Evolutionary conservation across 805 yeast genomes (phyloP).

Genomic region (Ogataea paradorogensis): DNA sequence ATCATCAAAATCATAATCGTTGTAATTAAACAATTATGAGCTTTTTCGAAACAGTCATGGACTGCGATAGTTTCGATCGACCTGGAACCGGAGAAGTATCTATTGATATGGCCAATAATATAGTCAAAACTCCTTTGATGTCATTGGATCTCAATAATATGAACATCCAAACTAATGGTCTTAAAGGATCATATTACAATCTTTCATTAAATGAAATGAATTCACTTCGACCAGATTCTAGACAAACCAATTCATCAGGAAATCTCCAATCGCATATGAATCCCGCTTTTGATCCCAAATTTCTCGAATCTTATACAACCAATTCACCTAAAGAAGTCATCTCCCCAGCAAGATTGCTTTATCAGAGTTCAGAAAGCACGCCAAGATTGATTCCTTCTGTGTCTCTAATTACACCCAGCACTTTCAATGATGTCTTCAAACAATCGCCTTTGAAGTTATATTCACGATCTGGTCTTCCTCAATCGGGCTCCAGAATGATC

Average conservation of each 20-base stretch:
- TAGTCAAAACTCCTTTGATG: slow-evolving; percentile 18
- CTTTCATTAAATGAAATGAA: slow-evolving; percentile 15
- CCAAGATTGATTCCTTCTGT: slow-evolving; percentile 8
- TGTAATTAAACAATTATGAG: slow-evolving; percentile 9
- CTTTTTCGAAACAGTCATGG: slow-evolving; percentile 19
- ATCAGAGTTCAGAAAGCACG: slow-evolving; percentile 12
- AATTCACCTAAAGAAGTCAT: slow-evolving; percentile 17
- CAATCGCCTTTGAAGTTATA: slow-evolving; percentile 17
- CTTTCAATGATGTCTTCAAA: slow-evolving; percentile 13
- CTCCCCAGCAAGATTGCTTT: slow-evolving; percentile 18
- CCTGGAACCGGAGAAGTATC: slow-evolving; percentile 20
- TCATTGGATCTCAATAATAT: slow-evolving; percentile 19
- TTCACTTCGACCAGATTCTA: slow-evolving; percentile 11
- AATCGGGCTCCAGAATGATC: slow-evolving; percentile 12
- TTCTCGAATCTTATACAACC: slow-evolving; percentile 15
- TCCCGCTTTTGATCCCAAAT: slow-evolving; percentile 15
- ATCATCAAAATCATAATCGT: neutral
- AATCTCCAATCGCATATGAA: slow-evolving; percentile 8
- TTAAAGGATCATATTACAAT: slow-evolving; percentile 11
- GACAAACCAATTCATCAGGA: slow-evolving; percentile 9
- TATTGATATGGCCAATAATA: slow-evolving; percentile 14
- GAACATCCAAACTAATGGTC: slow-evolving; percentile 15
- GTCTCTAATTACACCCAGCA: slow-evolving; percentile 9
- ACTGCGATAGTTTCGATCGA: slow-evolving; percentile 15
- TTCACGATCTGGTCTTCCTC: slow-evolving; percentile 12